Conservation (phyloP, 805 yeast genomes). For the Clavispora vitiphila region DNA sequence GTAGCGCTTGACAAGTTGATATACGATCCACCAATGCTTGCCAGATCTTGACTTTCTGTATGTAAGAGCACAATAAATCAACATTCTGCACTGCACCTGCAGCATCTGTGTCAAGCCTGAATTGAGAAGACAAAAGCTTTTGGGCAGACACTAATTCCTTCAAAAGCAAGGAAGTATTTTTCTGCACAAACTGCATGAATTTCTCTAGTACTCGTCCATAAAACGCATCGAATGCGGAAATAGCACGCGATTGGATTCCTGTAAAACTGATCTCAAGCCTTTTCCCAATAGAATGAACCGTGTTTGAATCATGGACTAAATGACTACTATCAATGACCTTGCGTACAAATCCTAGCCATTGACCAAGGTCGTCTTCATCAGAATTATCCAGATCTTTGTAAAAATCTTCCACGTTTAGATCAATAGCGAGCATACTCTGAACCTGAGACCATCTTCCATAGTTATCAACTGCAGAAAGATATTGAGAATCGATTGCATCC, state of each 20-base stretch:
- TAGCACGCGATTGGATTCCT: conserved; percentile 49
- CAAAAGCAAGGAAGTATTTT: conserved; percentile 22
- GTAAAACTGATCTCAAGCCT: conserved; percentile 39
- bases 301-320: conserved; percentile 46
- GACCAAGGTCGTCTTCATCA: conserved; percentile 30
- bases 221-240: conserved; percentile 55
- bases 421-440: conserved; percentile 48
- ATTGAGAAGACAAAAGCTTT: conserved; percentile 24
- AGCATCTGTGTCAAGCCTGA: conserved; percentile 6
- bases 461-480: conserved; percentile 18
- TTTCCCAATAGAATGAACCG: conserved; percentile 36
- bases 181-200: conserved; percentile 37
- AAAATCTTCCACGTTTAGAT: conserved; percentile 5
- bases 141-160: conserved; percentile 27
- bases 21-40: not conserved
- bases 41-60: not conserved
- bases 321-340: conserved; percentile 40
- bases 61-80: not conserved
- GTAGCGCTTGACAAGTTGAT: conserved; percentile 27
- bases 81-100: not conserved
- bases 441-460: conserved; percentile 46
- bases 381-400: not conserved
- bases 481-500: conserved; percentile 26
- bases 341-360: conserved; percentile 47
- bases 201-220: conserved; percentile 40